phyloP scores from a whole-genome alignment of 352 stramenopile genomes.

The Phytophthora kernoviae region DNA sequence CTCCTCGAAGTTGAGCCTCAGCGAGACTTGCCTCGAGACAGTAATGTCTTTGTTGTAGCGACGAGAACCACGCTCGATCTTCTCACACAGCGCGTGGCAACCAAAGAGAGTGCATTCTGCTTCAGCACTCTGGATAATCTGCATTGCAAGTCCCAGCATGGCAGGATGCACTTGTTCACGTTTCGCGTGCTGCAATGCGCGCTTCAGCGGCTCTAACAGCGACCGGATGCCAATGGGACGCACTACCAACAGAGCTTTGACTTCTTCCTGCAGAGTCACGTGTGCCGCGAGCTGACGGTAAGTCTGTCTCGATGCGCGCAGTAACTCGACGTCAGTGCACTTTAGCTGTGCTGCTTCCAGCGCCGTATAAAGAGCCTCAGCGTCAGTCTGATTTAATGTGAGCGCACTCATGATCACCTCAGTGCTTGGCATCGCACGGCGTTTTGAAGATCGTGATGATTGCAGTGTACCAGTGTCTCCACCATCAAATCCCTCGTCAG shows the following conservation, averaged over 20 bases:
- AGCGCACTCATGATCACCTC: constrained; percentile 57
- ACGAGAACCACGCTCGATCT: constrained; percentile 62
- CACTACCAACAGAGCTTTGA: constrained; percentile 70
- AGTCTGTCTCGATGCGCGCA: constrained; percentile 56
- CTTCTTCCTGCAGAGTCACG: constrained; percentile 76
- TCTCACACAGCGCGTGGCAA: constrained; percentile 64
- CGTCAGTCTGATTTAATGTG: constrained; percentile 66
- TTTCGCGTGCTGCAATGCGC: constrained; percentile 50
- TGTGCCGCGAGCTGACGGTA: constrained; percentile 79
- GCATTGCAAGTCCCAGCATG: constrained; percentile 63
- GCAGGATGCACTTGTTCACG: constrained; percentile 50
- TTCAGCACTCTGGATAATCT: constrained; percentile 76
- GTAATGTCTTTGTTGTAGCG: constrained; percentile 60
- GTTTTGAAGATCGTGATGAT: constrained; percentile 13
- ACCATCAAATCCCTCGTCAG: constrained; percentile 8
- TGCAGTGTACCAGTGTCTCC: constrained; percentile 24
- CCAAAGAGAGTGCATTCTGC: constrained; percentile 84
- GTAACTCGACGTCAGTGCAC: constrained; percentile 54
- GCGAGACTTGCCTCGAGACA: constrained; percentile 64
- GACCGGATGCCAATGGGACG: constrained; percentile 78
- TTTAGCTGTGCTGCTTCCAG: constrained; percentile 71
- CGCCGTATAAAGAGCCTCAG: constrained; percentile 77
- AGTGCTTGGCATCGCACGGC: constrained; percentile 13
- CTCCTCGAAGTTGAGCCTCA: constrained; percentile 51
- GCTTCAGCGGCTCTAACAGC: constrained; percentile 66